These are phyloP conservation scores for Lepidium africanum DNA, from an alignment of 345 rosid genomes.

Conservation along the genomic window DNA sequence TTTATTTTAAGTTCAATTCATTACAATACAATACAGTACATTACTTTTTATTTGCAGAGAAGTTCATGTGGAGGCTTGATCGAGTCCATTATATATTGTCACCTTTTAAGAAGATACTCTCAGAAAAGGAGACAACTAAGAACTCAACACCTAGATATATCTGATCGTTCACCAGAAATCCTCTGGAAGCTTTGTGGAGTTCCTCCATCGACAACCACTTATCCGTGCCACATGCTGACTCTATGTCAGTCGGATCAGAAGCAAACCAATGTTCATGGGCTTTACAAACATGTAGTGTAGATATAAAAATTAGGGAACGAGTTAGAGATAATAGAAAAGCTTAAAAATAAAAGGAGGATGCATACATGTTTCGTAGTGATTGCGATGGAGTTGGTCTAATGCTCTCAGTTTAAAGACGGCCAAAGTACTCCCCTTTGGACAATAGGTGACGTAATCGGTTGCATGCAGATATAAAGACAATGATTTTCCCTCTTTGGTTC, in stretches of 20 bases:
- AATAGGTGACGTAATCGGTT: no score
- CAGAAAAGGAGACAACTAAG: background rate
- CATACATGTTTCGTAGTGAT: no score
- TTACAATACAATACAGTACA: no score
- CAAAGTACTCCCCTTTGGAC: no score
- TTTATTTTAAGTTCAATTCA: background rate
- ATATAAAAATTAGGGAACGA: background rate
- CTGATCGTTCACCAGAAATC: constrained; percentile 2
- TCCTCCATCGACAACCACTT: background rate
- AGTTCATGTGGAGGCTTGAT: background rate
- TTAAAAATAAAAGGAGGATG: background rate
- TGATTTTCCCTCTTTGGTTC: no score
- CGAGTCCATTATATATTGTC: background rate
- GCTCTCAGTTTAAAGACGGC: no score
- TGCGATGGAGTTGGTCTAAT: no score
- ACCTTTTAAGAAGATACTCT: background rate
- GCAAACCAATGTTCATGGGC: background rate
- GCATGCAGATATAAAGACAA: no score
- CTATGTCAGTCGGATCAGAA: background rate
- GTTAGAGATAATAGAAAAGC: background rate
- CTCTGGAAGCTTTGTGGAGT: background rate
- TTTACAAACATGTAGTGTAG: background rate
- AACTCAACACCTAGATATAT: constrained; percentile 10
- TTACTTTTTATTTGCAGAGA: background rate
- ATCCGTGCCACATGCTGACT: no score